These are phyloP conservation scores for Penicillium aurantiogriseum DNA, from an alignment of 2,329 filamentous ascomycete genomes.

Conservation along the genomic window DNA sequence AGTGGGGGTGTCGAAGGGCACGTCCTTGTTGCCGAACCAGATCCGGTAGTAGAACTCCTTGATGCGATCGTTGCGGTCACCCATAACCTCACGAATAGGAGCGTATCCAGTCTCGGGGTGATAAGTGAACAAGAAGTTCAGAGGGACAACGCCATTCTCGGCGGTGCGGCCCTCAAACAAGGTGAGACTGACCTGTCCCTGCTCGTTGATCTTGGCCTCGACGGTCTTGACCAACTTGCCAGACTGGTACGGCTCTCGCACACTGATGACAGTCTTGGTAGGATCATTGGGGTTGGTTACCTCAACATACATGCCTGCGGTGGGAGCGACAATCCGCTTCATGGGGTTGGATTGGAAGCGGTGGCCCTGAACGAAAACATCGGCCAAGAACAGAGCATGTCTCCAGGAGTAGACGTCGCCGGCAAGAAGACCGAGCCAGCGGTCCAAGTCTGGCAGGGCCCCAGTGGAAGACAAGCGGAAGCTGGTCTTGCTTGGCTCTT, in stretches of 20 bases:
- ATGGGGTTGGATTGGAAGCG: constrained; percentile 98
- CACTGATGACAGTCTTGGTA: constrained; percentile 76
- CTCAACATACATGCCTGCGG: constrained; percentile 84
- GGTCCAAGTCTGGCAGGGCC: constrained; percentile 72
- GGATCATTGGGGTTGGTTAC: constrained; percentile 79
- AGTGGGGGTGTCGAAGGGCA: constrained; percentile 80
- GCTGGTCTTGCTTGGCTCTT: constrained; percentile 74
- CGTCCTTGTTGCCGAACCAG: constrained; percentile 86
- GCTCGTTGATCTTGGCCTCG: constrained; percentile 71
- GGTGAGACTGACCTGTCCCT: constrained; percentile 80
- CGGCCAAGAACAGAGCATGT: constrained; percentile 88
- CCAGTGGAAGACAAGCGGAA: constrained; percentile 78
- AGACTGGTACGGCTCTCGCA: constrained; percentile 82
- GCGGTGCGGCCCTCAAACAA: constrained; percentile 93
- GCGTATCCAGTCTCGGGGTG: constrained; percentile 94
- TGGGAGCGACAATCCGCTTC: constrained; percentile 83
- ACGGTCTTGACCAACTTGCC: constrained; percentile 87
- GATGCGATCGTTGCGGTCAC: constrained; percentile 92
- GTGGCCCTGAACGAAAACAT: constrained; percentile 91
- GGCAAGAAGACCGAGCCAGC: constrained; percentile 85
- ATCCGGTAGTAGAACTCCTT: constrained; percentile 99
- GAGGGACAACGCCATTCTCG: constrained; percentile 73
- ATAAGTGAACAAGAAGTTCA: constrained; percentile 88
- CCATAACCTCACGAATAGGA: constrained; percentile 97
- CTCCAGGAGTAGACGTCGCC: constrained; percentile 87